These are phyloP conservation scores for Elaphomyces granulatus DNA, from an alignment of 495 filamentous ascomycete genomes.

Conservation along the genomic window DNA sequence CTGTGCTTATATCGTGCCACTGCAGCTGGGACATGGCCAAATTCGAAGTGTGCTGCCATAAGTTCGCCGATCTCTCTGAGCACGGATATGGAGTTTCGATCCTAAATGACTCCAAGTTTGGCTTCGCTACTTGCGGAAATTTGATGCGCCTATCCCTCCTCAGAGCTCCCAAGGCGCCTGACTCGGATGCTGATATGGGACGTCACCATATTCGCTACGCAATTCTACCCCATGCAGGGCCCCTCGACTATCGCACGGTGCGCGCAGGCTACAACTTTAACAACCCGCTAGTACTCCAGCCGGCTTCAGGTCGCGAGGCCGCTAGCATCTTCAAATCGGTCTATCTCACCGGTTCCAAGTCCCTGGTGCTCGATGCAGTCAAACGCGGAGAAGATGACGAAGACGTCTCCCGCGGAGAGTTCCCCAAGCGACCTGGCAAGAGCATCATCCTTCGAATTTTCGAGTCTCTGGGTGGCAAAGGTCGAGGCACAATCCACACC, in stretches of 20 bases:
- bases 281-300: conserved; percentile 49
- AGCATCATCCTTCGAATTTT: conserved; percentile 77
- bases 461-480: conserved; percentile 78
- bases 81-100: conserved; percentile 84
- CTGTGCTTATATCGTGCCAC: conserved; percentile 1
- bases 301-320: conserved; percentile 3
- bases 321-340: conserved; percentile 34
- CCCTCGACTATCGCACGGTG: conserved; percentile 55
- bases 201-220: conserved; percentile 80
- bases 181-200: conserved; percentile 95
- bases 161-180: conserved; percentile 87
- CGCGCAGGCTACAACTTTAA: conserved; percentile 85
- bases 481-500: conserved; percentile 49
- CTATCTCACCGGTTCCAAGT: conserved; percentile 38
- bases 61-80: conserved; percentile 93
- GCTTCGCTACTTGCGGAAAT: conserved; percentile 83
- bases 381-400: conserved; percentile 95
- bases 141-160: conserved; percentile 85
- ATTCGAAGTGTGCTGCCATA: conserved; percentile 97
- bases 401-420: conserved; percentile 60
- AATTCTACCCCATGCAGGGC: conserved; percentile 70
- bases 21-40: conserved; percentile 94
- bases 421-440: conserved; percentile 51
- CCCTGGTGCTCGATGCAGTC: conserved; percentile 65
- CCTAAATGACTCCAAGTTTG: conserved; percentile 93